phyloP scores from a whole-genome alignment of 768 basidiomycete genomes.

The Naganishia kalamii region DNA sequence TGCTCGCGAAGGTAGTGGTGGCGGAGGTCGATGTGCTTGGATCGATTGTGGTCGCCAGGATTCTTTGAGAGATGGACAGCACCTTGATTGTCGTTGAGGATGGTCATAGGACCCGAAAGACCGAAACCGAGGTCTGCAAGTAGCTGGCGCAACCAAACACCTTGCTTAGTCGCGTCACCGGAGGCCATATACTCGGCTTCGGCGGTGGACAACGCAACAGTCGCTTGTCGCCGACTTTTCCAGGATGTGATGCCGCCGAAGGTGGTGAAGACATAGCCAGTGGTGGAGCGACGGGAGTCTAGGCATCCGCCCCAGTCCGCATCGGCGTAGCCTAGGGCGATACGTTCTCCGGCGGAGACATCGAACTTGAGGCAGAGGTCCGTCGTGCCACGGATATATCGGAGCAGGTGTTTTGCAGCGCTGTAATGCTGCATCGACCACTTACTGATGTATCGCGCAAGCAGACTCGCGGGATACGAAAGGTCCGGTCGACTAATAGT shows the following conservation, averaged over 20 bases:
- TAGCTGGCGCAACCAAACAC: constrained; percentile 5
- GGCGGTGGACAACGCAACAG: constrained; percentile 47
- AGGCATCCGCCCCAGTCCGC: constrained; percentile 39
- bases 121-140: neutral
- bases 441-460: constrained; percentile 19
- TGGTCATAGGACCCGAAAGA: neutral
- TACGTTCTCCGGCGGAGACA: neutral
- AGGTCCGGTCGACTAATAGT: constrained; percentile 25
- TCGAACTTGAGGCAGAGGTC: neutral
- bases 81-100: constrained; percentile 2
- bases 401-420: constrained; percentile 24
- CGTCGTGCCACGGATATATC: constrained; percentile 24
- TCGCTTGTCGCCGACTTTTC: constrained; percentile 46
- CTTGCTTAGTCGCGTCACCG: constrained; percentile 34
- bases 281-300: constrained; percentile 13
- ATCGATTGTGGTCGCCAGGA: constrained; percentile 43
- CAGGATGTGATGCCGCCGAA: constrained; percentile 46
- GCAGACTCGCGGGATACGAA: constrained; percentile 16
- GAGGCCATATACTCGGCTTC: constrained; percentile 53
- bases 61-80: constrained; percentile 40
- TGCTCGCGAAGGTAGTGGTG: constrained; percentile 49
- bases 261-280: constrained; percentile 47
- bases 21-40: constrained; percentile 50
- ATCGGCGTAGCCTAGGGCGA: constrained; percentile 29
- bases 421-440: constrained; percentile 18